A percentile compares a stretch with the other conserved stretches of the same genome.
Evolutionary conservation across 108 stramenopile genomes (phyloP).

Genomic region (Stephanodiscus minutulus): DNA sequence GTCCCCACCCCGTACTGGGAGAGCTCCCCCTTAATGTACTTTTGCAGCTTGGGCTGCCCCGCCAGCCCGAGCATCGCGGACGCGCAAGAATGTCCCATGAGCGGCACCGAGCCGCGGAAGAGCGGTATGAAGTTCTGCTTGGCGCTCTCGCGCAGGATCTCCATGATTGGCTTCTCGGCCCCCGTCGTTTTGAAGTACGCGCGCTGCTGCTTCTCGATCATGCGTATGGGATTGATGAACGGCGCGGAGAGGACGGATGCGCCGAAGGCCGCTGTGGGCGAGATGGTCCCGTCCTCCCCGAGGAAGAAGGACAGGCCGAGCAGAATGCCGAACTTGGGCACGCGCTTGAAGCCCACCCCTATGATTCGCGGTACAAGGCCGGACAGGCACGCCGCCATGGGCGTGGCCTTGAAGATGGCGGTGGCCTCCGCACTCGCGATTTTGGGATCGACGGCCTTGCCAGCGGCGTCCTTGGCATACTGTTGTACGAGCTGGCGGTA

Average conservation of each 20-base stretch:
- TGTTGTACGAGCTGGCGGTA: slow-evolving; percentile 94
- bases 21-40: slow-evolving; percentile 82
- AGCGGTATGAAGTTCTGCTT: slow-evolving; percentile 83
- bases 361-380: slow-evolving; percentile 87
- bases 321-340: slow-evolving; percentile 91
- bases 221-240: slow-evolving; percentile 93
- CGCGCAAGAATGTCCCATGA: slow-evolving; percentile 92
- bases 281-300: slow-evolving; percentile 81
- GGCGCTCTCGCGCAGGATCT: slow-evolving; percentile 82
- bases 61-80: slow-evolving; percentile 88
- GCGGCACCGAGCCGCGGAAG: slow-evolving; percentile 89
- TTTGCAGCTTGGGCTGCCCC: slow-evolving; percentile 91
- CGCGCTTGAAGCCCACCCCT: slow-evolving; percentile 93
- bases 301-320: slow-evolving; percentile 88
- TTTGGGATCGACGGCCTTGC: slow-evolving; percentile 86
- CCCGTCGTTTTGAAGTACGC: slow-evolving; percentile 89
- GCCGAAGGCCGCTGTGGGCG: slow-evolving; percentile 76
- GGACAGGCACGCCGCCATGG: slow-evolving; percentile 71
- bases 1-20: slow-evolving; percentile 61
- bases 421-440: slow-evolving; percentile 78
- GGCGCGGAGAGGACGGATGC: slow-evolving; percentile 85
- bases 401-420: slow-evolving; percentile 82
- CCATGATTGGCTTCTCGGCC: slow-evolving; percentile 81
- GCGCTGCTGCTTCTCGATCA: slow-evolving; percentile 96
- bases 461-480: slow-evolving; percentile 86